Evolutionary conservation across 176 grass and related monocot genomes (phyloP).

Genomic region (Otatea glauca): DNA sequence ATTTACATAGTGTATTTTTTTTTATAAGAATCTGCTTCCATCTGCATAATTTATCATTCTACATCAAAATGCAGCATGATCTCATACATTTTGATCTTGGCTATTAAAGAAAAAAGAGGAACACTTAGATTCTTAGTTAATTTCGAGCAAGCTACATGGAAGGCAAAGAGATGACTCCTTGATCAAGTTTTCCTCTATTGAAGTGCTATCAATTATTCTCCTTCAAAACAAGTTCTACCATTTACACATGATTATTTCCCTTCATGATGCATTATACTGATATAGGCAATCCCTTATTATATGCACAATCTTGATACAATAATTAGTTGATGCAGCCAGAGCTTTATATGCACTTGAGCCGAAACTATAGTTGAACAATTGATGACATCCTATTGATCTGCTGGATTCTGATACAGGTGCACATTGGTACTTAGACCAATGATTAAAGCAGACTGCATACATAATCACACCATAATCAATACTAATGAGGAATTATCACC

Average conservation of each 20-base stretch:
- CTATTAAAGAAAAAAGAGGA: neutral
- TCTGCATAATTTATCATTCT: neutral
- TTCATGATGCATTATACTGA: neutral
- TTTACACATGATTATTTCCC: constrained; percentile 9
- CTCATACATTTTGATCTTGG: neutral
- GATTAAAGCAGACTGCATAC: neutral
- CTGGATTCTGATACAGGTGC: neutral
- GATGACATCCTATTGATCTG: neutral
- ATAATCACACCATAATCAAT: neutral
- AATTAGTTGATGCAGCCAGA: neutral
- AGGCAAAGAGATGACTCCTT: constrained; percentile 1
- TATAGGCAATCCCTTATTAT: neutral
- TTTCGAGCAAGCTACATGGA: neutral
- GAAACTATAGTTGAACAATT: neutral
- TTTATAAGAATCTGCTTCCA: neutral
- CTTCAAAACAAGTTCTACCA: neutral
- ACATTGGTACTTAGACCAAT: neutral
- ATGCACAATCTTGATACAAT: neutral
- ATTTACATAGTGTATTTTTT: neutral
- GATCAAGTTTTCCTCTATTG: neutral
- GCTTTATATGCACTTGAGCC: neutral
- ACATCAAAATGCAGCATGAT: neutral
- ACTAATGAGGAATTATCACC: constrained; percentile 5
- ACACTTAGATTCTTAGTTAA: neutral
- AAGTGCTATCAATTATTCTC: neutral